Evolutionary conservation across 2,329 filamentous ascomycete species (phyloP).

Genomic region (Diaporthe sp.): DNA sequence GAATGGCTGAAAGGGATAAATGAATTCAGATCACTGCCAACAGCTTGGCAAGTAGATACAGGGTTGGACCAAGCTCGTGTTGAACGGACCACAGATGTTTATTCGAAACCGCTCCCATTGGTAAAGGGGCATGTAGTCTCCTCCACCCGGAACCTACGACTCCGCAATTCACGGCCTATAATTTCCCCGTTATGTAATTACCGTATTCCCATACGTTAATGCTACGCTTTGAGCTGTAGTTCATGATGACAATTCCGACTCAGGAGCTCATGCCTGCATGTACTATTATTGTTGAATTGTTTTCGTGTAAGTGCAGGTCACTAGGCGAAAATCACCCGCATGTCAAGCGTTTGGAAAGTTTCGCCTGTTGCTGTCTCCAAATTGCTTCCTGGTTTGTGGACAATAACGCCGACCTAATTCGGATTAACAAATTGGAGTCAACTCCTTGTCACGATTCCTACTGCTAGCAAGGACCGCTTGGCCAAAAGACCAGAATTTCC

Average conservation of each 20-base stretch:
- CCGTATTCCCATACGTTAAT: neutral
- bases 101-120: slow-evolving; percentile 9
- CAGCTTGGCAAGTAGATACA: neutral
- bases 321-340: neutral
- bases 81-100: neutral
- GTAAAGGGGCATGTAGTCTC: neutral
- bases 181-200: slow-evolving; percentile 6
- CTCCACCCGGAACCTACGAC: neutral
- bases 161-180: neutral
- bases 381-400: no score
- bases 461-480: no score
- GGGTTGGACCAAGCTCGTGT: neutral
- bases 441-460: no score
- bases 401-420: no score
- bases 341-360: no score
- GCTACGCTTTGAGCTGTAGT: neutral
- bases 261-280: neutral
- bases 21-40: neutral
- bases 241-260: neutral
- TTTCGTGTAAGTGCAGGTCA: neutral
- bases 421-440: no score
- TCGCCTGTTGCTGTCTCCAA: no score
- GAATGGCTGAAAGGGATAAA: neutral
- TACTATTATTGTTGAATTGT: neutral
- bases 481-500: no score